Percentiles rank a stretch among this genome's conserved stretches.
Conservation (phyloP, 106 monocot genomes). For the Gastrodia elata region DNA sequence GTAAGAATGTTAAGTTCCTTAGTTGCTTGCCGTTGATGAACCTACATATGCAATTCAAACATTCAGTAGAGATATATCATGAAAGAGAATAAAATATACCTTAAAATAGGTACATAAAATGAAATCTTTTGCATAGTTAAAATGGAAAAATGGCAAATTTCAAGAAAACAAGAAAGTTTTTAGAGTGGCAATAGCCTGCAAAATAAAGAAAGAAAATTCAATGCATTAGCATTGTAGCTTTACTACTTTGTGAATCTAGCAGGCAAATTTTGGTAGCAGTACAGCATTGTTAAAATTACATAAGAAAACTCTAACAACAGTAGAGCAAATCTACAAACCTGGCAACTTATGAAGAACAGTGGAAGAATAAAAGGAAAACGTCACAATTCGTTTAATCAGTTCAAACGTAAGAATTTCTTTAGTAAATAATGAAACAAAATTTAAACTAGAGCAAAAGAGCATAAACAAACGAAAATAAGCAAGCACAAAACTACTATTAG, state of each 20-base stretch:
- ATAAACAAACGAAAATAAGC: background rate
- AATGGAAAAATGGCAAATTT: background rate
- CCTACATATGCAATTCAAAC: slow-evolving; percentile 12
- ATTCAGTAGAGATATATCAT: background rate
- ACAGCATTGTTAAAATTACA: background rate
- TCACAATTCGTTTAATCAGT: background rate
- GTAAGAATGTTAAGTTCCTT: slow-evolving; percentile 19
- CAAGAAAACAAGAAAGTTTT: background rate
- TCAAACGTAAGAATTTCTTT: background rate
- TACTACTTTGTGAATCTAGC: background rate
- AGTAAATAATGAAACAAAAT: background rate
- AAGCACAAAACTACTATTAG: background rate
- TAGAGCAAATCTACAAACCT: background rate
- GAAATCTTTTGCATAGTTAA: background rate
- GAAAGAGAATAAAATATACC: background rate
- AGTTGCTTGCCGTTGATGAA: slow-evolving; percentile 12
- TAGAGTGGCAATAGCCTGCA: background rate
- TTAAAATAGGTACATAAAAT: background rate
- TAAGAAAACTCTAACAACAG: background rate
- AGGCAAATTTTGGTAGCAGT: background rate
- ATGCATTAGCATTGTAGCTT: background rate
- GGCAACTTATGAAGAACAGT: background rate
- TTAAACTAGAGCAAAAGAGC: background rate
- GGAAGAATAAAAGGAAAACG: background rate
- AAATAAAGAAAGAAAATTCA: background rate